Percentiles rank a stretch among this genome's conserved stretches.
These are phyloP conservation scores for Batkoa obscura DNA, from an alignment of 371 early-diverging fungal species.

Conservation along the genomic window DNA sequence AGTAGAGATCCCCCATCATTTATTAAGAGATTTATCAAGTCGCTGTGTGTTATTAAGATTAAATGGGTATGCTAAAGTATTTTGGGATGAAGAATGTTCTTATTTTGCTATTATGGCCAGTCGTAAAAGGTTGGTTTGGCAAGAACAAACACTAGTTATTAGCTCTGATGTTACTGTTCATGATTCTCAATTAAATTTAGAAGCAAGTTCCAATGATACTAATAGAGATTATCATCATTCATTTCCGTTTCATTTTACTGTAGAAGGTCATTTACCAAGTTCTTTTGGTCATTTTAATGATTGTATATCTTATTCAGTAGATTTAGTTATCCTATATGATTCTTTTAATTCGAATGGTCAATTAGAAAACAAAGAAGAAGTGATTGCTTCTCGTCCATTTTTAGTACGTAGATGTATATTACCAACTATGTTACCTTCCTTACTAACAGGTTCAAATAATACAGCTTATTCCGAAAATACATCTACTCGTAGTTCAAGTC, in stretches of 20 bases:
- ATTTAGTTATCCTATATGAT: background rate
- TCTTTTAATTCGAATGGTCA: background rate
- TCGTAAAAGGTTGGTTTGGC: background rate
- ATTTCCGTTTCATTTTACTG: background rate
- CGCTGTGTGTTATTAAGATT: background rate
- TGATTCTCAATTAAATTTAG: no score
- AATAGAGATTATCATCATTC: background rate
- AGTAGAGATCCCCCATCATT: background rate
- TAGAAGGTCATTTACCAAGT: slow-evolving; percentile 3
- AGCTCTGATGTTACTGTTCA: background rate
- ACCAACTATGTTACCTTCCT: background rate
- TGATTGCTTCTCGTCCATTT: background rate
- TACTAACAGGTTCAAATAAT: background rate
- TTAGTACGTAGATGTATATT: background rate
- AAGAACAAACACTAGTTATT: background rate
- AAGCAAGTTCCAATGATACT: background rate
- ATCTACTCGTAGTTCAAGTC: background rate
- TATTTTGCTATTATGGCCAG: slow-evolving; percentile 4
- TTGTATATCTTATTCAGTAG: background rate
- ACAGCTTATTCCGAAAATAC: background rate
- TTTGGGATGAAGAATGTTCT: slow-evolving; percentile 5
- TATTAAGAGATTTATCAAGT: background rate
- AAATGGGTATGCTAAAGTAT: slow-evolving; percentile 1
- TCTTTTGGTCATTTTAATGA: background rate
- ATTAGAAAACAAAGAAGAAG: background rate